Evolutionary conservation across 2,329 filamentous ascomycete species (phyloP).

Genomic region (Fusarium nurragi): DNA sequence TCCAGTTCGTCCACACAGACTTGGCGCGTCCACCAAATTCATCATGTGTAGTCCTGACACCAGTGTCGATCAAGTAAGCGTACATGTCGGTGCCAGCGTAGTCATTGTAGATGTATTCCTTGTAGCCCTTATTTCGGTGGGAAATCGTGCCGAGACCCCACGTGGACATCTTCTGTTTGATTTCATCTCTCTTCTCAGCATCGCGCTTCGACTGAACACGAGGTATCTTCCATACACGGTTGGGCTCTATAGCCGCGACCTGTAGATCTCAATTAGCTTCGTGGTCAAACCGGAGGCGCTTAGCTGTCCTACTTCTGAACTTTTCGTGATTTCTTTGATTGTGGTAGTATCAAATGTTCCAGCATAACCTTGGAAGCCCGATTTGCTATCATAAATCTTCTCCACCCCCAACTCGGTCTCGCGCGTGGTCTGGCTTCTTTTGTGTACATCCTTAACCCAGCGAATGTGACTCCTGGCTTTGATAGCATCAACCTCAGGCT

Average conservation of each 20-base stretch:
- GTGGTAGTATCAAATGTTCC: constrained; percentile 53
- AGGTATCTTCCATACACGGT: constrained; percentile 25
- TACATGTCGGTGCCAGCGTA: constrained; percentile 19
- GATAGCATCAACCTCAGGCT: constrained; percentile 51
- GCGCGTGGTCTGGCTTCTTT: constrained; percentile 60
- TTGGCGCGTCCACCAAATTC: constrained; percentile 25
- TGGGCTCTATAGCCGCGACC: constrained; percentile 37
- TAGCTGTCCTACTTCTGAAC: constrained; percentile 50
- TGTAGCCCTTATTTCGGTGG: constrained; percentile 8
- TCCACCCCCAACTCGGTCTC: constrained; percentile 48
- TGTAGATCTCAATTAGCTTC: background rate
- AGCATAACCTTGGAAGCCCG: constrained; percentile 53
- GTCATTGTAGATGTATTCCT: constrained; percentile 24
- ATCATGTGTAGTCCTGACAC: constrained; percentile 11
- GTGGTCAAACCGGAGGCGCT: accelerated
- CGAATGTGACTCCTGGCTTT: constrained; percentile 57
- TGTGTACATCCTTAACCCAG: constrained; percentile 60
- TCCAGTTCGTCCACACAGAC: constrained; percentile 18
- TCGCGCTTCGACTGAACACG: background rate
- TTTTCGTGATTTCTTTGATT: constrained; percentile 51
- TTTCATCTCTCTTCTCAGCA: constrained; percentile 10
- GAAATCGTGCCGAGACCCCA: constrained; percentile 34
- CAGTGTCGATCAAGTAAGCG: constrained; percentile 29
- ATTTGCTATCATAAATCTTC: constrained; percentile 40
- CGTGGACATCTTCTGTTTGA: constrained; percentile 1